Evolutionary conservation across 257 asterid species (phyloP), one percentile per base, ranked within the genome.

Genomic region (Mentha longifolia): DNA sequence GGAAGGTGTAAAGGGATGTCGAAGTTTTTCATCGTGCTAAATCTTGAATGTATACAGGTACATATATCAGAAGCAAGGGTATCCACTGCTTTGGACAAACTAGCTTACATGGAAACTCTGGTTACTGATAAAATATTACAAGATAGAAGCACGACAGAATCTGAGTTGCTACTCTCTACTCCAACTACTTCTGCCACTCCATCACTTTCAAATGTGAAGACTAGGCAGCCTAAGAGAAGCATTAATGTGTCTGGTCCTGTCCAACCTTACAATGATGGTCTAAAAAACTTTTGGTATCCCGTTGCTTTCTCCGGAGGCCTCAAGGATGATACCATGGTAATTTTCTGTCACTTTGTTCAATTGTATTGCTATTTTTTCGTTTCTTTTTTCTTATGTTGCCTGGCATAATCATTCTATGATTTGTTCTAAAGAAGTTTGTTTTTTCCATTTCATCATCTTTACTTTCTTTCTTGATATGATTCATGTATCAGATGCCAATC

Each of bases 241-340:
- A 83, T 94, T 52, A 74, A 91, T 15, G 95, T 94, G 67, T 91
- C 99, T 9, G 99, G 99, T 68, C 96, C 97, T 2, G 87, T 91
- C 61, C 90, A 85, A 74, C 86, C 95, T 51, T 94, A 94, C 79
- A 73, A 80, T 55, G 70, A 82, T 47, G 59, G 67, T 51, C 62
- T 94, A 85, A 91, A 86, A 85, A 92, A 94, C 76, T 94, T 94
- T 45, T 94, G 99, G 99, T 94, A 91, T 56, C 99, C 99, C 3
- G 91, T 94, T 43, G 96, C 97, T 62, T 94, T 94, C 81, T 82
- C 99, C 62, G 74, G 86, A 31, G 97, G 84, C 81, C 84, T 94
- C 64, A 94, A 88, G 84, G 90, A 88, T 54, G 96, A 87, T 46
- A 89, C 96, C 55, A 94, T 94, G 99, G 99, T 91, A 72, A 84